Evolutionary conservation across 2,329 filamentous ascomycete species (phyloP).

Genomic region (Sordariomycetes sp.): DNA sequence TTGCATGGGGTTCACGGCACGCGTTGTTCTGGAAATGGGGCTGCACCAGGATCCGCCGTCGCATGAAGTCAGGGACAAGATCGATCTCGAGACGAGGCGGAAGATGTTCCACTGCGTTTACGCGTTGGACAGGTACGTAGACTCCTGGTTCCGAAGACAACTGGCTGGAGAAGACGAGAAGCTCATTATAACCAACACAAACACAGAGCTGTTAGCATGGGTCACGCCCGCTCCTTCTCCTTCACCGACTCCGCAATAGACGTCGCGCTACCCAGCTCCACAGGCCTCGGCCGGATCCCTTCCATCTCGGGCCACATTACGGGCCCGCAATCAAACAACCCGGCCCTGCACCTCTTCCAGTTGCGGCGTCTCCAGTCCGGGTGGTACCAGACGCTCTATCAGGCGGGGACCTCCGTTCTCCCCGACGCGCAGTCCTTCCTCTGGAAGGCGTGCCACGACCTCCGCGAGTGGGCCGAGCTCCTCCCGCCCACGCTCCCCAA

Average conservation of each 20-base stretch:
- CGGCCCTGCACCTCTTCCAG: slow-evolving; percentile 66
- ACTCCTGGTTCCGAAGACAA: neutral
- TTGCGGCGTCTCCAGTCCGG: slow-evolving; percentile 75
- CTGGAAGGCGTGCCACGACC: slow-evolving; percentile 63
- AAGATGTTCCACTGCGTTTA: slow-evolving; percentile 87
- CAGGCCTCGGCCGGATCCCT: slow-evolving; percentile 25
- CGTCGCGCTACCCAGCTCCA: slow-evolving; percentile 57
- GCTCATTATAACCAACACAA: too few relatives aligned
- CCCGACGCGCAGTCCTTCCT: slow-evolving; percentile 57
- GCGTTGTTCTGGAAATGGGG: slow-evolving; percentile 78
- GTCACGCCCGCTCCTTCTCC: slow-evolving; percentile 77
- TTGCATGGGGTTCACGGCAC: slow-evolving; percentile 76
- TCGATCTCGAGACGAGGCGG: slow-evolving; percentile 62
- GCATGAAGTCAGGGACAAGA: slow-evolving; percentile 52
- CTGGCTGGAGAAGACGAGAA: neutral
- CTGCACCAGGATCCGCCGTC: slow-evolving; percentile 82
- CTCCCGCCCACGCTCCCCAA: slow-evolving; percentile 53
- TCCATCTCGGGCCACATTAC: slow-evolving; percentile 26
- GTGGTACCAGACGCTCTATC: slow-evolving; percentile 83
- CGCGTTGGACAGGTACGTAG: slow-evolving; percentile 63
- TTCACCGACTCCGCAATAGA: slow-evolving; percentile 83
- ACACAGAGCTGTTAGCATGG: slow-evolving; percentile 69
- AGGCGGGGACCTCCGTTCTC: slow-evolving; percentile 57
- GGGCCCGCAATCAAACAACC: slow-evolving; percentile 42
- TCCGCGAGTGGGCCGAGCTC: slow-evolving; percentile 71